phyloP scores from a whole-genome alignment of 148 eudicot genomes.

The Tetragonia tetragonoides region DNA sequence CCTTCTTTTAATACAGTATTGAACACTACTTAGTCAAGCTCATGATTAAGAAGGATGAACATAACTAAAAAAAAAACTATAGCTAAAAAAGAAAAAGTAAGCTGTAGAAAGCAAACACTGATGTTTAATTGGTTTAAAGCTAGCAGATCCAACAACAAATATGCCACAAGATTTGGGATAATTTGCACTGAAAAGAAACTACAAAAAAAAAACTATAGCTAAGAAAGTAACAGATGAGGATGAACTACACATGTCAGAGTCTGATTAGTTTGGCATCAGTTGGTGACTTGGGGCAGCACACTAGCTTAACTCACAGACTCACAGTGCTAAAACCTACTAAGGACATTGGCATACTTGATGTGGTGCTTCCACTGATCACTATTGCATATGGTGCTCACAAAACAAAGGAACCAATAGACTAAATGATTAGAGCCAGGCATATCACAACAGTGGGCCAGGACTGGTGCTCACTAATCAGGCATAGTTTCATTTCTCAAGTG shows the following conservation, averaged over 20 bases:
- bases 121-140: not conserved
- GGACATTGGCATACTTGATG: not conserved
- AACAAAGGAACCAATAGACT: slow-evolving; percentile 20
- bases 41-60: not conserved
- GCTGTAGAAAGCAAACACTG: not conserved
- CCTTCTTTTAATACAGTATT: not conserved
- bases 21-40: slow-evolving; percentile 7
- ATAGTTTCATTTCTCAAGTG: not conserved
- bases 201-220: too few relatives aligned
- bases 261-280: too few relatives aligned
- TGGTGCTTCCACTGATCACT: not conserved
- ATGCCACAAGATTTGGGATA: too few relatives aligned
- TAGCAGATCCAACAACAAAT: too few relatives aligned
- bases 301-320: not conserved
- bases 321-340: slow-evolving; percentile 9
- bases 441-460: not conserved
- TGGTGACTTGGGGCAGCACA: not conserved
- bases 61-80: not conserved
- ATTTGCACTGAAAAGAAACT: not conserved
- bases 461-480: slow-evolving; percentile 16
- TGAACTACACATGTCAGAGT: too few relatives aligned
- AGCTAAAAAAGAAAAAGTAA: not conserved
- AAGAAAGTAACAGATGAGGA: too few relatives aligned
- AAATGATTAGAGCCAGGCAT: slow-evolving; percentile 11
- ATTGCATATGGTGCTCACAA: slow-evolving; percentile 16